Percentiles rank a stretch among this genome's conserved stretches.
phyloP scores from a whole-genome alignment of 164 flowering plant genomes.

The Kingdonia uniflora region DNA sequence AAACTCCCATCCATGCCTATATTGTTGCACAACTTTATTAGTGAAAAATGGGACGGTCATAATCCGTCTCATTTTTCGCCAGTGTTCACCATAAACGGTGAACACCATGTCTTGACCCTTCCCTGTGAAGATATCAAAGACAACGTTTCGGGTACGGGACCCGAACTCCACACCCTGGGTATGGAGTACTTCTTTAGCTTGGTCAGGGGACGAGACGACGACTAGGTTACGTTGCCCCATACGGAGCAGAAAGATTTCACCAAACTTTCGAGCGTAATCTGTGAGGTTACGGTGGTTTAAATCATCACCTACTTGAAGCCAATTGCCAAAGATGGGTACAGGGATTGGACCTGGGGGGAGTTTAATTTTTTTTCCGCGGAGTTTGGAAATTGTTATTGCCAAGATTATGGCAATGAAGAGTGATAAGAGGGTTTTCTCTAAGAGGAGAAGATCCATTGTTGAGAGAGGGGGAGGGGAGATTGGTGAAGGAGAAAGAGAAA shows the following conservation, averaged over 20 bases:
- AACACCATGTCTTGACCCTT: slow-evolving; percentile 93
- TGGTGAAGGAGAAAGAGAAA: too few relatives aligned
- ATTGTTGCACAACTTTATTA: slow-evolving; percentile 82
- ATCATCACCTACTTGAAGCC: slow-evolving; percentile 90
- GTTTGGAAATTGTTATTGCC: slow-evolving; percentile 42
- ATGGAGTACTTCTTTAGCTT: slow-evolving; percentile 71
- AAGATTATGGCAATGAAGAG: slow-evolving; percentile 41
- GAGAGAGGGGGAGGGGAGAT: too few relatives aligned
- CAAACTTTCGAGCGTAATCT: slow-evolving; percentile 53
- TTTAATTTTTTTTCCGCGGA: slow-evolving; percentile 49
- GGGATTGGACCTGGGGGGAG: slow-evolving; percentile 82
- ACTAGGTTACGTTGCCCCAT: slow-evolving; percentile 89
- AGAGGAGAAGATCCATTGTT: slow-evolving; percentile 53
- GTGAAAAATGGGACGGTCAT: slow-evolving; percentile 94
- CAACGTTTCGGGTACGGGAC: slow-evolving; percentile 70
- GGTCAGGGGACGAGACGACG: slow-evolving; percentile 66
- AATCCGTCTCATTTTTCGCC: slow-evolving; percentile 85
- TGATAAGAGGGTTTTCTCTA: slow-evolving; percentile 44
- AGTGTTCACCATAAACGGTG: slow-evolving; percentile 82
- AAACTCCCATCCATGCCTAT: slow-evolving; percentile 62
- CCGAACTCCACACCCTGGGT: slow-evolving; percentile 91
- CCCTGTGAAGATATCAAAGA: slow-evolving; percentile 80
- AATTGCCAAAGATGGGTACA: slow-evolving; percentile 74
- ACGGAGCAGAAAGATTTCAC: slow-evolving; percentile 56
- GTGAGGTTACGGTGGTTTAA: slow-evolving; percentile 73